phyloP scores from a whole-genome alignment of 495 filamentous ascomycete genomes.

The Tetracladium setigerum region DNA sequence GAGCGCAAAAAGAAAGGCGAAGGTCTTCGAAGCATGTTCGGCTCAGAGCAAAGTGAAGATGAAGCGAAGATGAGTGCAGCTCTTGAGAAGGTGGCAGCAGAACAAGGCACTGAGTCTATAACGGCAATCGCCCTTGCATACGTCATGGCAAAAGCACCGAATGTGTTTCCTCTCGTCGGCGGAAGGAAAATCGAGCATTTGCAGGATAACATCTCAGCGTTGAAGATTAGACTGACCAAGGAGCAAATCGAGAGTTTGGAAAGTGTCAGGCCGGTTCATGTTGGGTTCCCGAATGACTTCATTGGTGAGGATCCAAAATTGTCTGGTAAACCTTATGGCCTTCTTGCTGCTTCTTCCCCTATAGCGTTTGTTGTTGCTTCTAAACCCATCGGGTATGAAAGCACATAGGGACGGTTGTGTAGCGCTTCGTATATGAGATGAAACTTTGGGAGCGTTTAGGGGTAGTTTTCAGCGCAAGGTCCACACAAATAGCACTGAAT shows the following conservation, averaged over 20 bases:
- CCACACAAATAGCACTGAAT: too few species aligned
- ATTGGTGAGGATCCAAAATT: conserved; percentile 29
- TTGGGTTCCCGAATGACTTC: conserved; percentile 46
- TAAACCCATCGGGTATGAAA: neutral
- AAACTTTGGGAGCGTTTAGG: too few species aligned
- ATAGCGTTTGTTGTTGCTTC: neutral
- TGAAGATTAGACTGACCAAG: conserved; percentile 43
- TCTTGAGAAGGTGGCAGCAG: conserved; percentile 42
- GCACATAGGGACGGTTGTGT: neutral
- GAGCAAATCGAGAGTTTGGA: conserved; percentile 55
- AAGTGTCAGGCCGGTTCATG: conserved; percentile 35
- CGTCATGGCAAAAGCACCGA: conserved; percentile 41
- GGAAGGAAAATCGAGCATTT: conserved; percentile 57
- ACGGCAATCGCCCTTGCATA: conserved; percentile 49
- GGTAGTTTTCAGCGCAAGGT: too few species aligned
- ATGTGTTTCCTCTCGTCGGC: conserved; percentile 46
- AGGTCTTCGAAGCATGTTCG: conserved; percentile 26
- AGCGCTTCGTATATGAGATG: too few species aligned
- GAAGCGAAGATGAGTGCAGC: conserved; percentile 36
- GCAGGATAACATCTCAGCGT: conserved; percentile 52
- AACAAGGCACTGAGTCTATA: conserved; percentile 32
- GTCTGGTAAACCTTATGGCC: conserved; percentile 8
- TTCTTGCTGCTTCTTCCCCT: neutral
- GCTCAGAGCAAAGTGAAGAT: conserved; percentile 27
- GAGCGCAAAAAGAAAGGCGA: conserved; percentile 29